Percentiles rank a stretch among this genome's conserved stretches.
phyloP scores from a whole-genome alignment of 345 rosid species.

The Mangifera indica region DNA sequence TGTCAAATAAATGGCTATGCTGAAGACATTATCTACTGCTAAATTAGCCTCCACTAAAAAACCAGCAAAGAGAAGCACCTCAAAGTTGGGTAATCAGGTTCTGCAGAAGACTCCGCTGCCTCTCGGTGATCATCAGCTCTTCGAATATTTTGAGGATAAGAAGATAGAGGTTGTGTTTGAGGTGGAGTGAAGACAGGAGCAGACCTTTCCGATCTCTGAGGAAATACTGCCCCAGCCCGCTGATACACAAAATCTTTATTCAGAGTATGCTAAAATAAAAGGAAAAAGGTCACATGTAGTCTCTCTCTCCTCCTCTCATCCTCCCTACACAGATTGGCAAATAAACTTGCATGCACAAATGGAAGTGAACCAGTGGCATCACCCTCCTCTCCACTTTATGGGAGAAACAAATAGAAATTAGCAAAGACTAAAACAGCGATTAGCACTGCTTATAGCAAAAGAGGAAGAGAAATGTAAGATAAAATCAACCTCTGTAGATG shows the following conservation, averaged over 20 bases:
- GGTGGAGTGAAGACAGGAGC: slow-evolving; percentile 95
- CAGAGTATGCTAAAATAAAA: slow-evolving; percentile 9
- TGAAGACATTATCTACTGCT: not conserved
- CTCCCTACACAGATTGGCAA: not conserved
- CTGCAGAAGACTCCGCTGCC: slow-evolving; percentile 67
- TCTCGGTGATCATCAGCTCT: slow-evolving; percentile 55
- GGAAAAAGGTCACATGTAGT: slow-evolving; percentile 8
- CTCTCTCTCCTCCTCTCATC: not conserved
- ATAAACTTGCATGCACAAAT: not conserved
- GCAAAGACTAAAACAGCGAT: slow-evolving; percentile 2
- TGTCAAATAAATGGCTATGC: not conserved
- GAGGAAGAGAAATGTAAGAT: not conserved
- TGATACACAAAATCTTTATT: slow-evolving; percentile 40
- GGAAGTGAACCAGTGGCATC: not conserved
- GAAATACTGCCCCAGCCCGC: slow-evolving; percentile 99
- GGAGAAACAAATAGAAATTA: not conserved
- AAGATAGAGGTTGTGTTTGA: slow-evolving; percentile 85
- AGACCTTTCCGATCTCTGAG: slow-evolving; percentile 84
- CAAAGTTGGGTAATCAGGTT: slow-evolving; percentile 83
- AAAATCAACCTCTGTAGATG: not conserved
- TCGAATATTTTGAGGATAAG: slow-evolving; percentile 77
- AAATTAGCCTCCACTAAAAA: slow-evolving; percentile 10
- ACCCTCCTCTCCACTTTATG: not conserved
- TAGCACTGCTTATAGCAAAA: slow-evolving; percentile 3
- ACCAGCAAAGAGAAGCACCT: slow-evolving; percentile 45